Conservation (phyloP, 345 rosid species). For the Cardiospermum halicacabum region DNA sequence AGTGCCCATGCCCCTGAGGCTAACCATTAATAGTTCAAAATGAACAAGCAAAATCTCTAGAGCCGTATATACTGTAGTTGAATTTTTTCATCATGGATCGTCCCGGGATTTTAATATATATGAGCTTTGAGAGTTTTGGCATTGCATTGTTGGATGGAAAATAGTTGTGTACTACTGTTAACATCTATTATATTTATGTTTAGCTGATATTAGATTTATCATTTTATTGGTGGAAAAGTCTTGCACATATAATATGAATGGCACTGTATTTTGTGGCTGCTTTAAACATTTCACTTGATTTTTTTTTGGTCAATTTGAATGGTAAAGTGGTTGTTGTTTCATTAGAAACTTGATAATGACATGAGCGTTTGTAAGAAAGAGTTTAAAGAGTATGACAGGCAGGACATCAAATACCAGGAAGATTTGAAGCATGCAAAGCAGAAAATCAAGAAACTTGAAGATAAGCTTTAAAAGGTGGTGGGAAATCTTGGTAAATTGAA, state of each 20-base stretch:
- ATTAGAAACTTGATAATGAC: slow-evolving; percentile 71
- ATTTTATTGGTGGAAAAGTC: too few relatives aligned
- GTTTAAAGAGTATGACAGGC: slow-evolving; percentile 94
- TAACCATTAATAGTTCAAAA: slow-evolving; percentile 32
- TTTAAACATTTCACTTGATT: background rate
- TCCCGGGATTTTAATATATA: too few relatives aligned
- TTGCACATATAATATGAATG: too few relatives aligned
- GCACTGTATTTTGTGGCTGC: background rate
- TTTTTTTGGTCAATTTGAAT: background rate
- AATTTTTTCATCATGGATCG: too few relatives aligned
- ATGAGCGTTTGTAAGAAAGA: slow-evolving; percentile 72
- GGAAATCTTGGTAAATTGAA: slow-evolving; percentile 7
- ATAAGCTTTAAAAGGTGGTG: slow-evolving; percentile 72
- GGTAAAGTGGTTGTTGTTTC: slow-evolving; percentile 16
- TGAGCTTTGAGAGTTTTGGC: too few relatives aligned
- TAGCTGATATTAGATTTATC: background rate
- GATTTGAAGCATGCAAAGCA: slow-evolving; percentile 91
- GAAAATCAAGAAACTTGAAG: slow-evolving; percentile 91
- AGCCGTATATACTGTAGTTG: background rate
- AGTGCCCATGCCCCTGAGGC: slow-evolving; percentile 51
- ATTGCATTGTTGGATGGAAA: too few relatives aligned
- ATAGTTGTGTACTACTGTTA: too few relatives aligned
- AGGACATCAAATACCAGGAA: slow-evolving; percentile 86
- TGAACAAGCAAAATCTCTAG: background rate
- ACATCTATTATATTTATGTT: background rate